Evolutionary conservation across 176 grass and related monocot species (phyloP).

Genomic region (Zizania latifolia): DNA sequence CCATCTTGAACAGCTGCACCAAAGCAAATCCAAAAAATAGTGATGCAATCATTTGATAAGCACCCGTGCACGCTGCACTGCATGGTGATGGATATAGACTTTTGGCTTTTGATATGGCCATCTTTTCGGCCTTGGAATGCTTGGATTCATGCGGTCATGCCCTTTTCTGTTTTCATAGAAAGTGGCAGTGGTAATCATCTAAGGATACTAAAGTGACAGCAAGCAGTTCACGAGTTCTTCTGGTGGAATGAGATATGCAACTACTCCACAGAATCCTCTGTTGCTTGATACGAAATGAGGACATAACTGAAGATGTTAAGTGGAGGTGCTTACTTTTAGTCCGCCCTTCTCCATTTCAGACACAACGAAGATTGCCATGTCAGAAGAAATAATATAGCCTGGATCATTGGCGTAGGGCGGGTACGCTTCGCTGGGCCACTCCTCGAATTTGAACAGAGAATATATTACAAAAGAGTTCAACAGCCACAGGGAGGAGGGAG

Average conservation of each 20-base stretch:
- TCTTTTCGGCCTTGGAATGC: conserved; percentile 34
- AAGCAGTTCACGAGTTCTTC: background rate
- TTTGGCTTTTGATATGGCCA: conserved; percentile 28
- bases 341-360: conserved; percentile 42
- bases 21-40: background rate
- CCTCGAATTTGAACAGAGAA: conserved; percentile 41
- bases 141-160: conserved; percentile 31
- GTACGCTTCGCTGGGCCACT: conserved; percentile 54
- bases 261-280: background rate
- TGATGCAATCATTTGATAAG: conserved; percentile 31
- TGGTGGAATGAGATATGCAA: background rate
- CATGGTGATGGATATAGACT: background rate
- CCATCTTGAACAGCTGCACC: conserved; percentile 69
- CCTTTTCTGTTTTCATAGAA: background rate
- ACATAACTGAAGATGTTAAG: background rate
- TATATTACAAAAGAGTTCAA: conserved; percentile 16
- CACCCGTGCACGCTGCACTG: conserved; percentile 18
- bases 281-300: conserved; percentile 4
- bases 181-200: background rate
- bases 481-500: conserved; percentile 3
- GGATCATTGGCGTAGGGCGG: conserved; percentile 65
- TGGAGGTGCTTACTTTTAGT: conserved; percentile 46
- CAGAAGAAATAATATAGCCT: conserved; percentile 62
- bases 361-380: conserved; percentile 50
- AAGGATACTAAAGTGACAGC: no score